Percentiles rank a stretch among this genome's conserved stretches.
These are phyloP conservation scores for Phalaenopsis hybrid DNA, from an alignment of 116 monocot species.

Conservation along the genomic window DNA sequence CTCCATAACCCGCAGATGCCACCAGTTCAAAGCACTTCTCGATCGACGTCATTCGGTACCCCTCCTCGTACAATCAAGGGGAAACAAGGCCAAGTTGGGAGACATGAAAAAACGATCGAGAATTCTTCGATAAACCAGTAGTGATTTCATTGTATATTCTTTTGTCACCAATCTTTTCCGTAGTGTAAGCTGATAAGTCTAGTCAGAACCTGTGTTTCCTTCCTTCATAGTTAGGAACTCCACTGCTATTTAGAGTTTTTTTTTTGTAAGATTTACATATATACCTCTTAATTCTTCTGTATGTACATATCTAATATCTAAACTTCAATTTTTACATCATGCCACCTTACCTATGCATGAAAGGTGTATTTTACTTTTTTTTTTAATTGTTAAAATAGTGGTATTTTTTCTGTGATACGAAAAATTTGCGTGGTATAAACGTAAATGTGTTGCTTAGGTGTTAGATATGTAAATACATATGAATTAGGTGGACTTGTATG, in stretches of 20 bases:
- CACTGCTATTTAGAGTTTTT: background rate
- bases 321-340: no score
- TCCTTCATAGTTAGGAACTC: background rate
- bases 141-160: constrained; percentile 4
- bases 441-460: no score
- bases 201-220: background rate
- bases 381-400: no score
- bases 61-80: background rate
- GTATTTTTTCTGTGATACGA: no score
- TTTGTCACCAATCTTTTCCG: background rate
- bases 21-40: constrained; percentile 3
- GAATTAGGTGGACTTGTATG: no score
- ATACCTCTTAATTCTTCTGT: no score
- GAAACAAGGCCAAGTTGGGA: background rate
- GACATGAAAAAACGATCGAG: background rate
- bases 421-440: no score
- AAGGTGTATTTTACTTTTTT: no score
- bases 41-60: background rate
- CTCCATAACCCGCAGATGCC: background rate
- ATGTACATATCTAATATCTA: no score
- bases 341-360: no score
- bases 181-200: background rate
- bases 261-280: background rate
- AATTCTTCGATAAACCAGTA: background rate
- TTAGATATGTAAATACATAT: no score